Evolutionary conservation across 345 rosid species (phyloP).

Genomic region (Ailanthus altissimus): DNA sequence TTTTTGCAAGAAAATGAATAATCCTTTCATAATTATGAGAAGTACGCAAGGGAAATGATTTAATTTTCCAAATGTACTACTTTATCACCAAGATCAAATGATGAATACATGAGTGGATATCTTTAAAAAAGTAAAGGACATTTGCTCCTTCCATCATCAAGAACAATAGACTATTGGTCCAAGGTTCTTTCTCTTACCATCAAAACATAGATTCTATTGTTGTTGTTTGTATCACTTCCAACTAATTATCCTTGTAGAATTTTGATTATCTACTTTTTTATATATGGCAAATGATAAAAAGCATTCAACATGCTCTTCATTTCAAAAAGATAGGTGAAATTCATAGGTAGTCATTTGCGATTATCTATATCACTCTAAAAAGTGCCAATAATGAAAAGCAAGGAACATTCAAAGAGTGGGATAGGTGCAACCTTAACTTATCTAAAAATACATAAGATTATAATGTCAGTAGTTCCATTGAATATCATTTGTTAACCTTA

Average conservation of each 20-base stretch:
- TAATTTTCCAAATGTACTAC: not conserved
- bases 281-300: not conserved
- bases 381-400: not conserved
- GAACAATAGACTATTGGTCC: not conserved
- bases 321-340: not conserved
- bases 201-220: not conserved
- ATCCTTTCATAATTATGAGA: too few species aligned
- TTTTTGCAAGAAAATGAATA: too few species aligned
- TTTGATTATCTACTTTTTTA: not conserved
- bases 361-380: too few species aligned
- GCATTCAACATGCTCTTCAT: not conserved
- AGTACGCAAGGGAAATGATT: too few species aligned
- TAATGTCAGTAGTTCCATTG: not conserved
- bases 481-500: too few species aligned
- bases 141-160: not conserved
- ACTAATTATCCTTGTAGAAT: not conserved
- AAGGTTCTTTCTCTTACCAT: not conserved
- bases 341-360: not conserved
- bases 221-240: not conserved
- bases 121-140: not conserved
- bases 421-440: not conserved
- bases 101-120: not conserved
- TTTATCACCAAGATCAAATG: not conserved
- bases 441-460: not conserved
- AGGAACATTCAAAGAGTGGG: not conserved